phyloP scores from a whole-genome alignment of 805 yeast species.

The Saccharomycopsis oosterbeekiorum region DNA sequence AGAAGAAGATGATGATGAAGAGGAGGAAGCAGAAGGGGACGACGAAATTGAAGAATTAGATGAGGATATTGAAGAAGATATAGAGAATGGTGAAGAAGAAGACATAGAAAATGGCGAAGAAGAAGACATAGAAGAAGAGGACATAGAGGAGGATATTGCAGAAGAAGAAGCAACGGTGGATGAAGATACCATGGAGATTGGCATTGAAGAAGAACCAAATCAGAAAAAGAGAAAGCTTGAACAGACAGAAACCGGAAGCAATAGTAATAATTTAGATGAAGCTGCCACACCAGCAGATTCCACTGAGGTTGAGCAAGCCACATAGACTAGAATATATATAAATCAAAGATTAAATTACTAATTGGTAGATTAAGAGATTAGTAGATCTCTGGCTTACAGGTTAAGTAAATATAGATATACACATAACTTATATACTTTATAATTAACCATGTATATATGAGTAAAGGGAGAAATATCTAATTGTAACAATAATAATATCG shows the following conservation, averaged over 20 bases:
- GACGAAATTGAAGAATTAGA: slow-evolving; percentile 33
- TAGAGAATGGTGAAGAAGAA: slow-evolving; percentile 26
- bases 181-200: neutral
- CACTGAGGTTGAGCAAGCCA: slow-evolving; percentile 6
- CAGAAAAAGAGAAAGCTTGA: slow-evolving; percentile 7
- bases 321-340: neutral
- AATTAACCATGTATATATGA: too few relatives aligned
- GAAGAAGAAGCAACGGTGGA: slow-evolving; percentile 23
- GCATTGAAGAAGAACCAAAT: slow-evolving; percentile 11
- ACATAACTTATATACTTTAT: too few relatives aligned
- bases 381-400: too few relatives aligned
- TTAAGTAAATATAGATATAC: too few relatives aligned
- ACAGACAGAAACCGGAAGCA: neutral
- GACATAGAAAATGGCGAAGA: slow-evolving; percentile 24
- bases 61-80: slow-evolving; percentile 32
- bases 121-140: slow-evolving; percentile 23
- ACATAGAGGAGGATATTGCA: slow-evolving; percentile 26
- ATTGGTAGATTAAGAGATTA: too few relatives aligned
- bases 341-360: neutral
- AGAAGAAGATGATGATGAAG: slow-evolving; percentile 36
- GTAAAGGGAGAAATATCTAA: neutral
- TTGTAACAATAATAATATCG: neutral
- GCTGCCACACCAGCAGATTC: slow-evolving; percentile 17
- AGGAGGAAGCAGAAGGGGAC: slow-evolving; percentile 32
- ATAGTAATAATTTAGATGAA: neutral